Percentiles rank a stretch among this genome's conserved stretches.
Evolutionary conservation across 805 yeast species (phyloP).

Genomic region (Dipodascus geniculatus): DNA sequence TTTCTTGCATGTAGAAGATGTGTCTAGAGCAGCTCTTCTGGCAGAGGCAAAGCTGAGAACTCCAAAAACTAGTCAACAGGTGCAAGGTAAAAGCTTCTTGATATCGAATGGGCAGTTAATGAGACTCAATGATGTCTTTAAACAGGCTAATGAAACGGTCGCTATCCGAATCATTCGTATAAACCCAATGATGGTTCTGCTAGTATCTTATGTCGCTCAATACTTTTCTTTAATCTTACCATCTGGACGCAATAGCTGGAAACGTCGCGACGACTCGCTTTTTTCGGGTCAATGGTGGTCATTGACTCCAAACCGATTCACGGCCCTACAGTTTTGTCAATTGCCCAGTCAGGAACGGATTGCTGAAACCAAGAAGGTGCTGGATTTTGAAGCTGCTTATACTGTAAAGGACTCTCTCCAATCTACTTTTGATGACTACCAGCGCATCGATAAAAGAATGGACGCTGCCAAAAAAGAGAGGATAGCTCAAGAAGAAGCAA

Average conservation of each 20-base stretch:
- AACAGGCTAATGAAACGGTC: slow-evolving; percentile 9
- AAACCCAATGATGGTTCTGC: slow-evolving; percentile 15
- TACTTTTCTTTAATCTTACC: slow-evolving; percentile 5
- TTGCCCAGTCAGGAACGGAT: slow-evolving; percentile 14
- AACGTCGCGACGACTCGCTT: slow-evolving; percentile 3
- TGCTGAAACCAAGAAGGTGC: slow-evolving; percentile 12
- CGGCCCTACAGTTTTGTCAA: slow-evolving; percentile 18
- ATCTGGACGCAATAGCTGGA: slow-evolving; percentile 7
- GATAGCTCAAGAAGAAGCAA: not conserved
- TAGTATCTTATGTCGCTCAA: slow-evolving; percentile 9
- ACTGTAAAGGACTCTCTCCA: not conserved
- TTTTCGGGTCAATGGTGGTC: slow-evolving; percentile 11
- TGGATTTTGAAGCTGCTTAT: slow-evolving; percentile 8
- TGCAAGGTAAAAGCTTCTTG: slow-evolving; percentile 11
- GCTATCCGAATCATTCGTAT: slow-evolving; percentile 9
- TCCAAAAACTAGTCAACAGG: slow-evolving; percentile 11
- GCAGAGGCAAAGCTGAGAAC: slow-evolving; percentile 17
- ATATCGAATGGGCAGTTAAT: slow-evolving; percentile 15
- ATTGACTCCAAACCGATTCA: slow-evolving; percentile 18
- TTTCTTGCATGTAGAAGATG: slow-evolving; percentile 24
- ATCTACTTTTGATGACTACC: not conserved
- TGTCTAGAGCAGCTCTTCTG: slow-evolving; percentile 34
- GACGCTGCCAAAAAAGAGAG: not conserved
- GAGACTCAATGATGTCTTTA: slow-evolving; percentile 15
- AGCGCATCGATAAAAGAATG: not conserved